These are phyloP conservation scores for Penicillium crystallinum DNA, from an alignment of 495 filamentous ascomycete genomes.

Conservation along the genomic window DNA sequence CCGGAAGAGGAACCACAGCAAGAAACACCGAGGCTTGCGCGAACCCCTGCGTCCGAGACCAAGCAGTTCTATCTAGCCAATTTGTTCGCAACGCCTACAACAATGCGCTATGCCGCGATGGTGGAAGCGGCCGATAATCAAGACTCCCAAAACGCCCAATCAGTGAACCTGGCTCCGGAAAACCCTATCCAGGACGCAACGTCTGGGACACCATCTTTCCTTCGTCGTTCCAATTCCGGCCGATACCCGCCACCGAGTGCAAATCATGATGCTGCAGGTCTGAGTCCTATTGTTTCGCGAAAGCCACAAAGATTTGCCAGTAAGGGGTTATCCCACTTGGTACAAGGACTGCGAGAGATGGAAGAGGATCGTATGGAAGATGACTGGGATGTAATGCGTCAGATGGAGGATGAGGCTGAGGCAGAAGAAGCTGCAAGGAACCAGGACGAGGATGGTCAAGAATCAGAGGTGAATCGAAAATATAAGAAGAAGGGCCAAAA, in stretches of 20 bases:
- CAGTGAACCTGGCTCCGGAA: slow-evolving; percentile 10
- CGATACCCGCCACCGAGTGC: slow-evolving; percentile 17
- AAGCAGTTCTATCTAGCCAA: slow-evolving; percentile 57
- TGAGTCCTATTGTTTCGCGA: slow-evolving; percentile 46
- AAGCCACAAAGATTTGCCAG: slow-evolving; percentile 62
- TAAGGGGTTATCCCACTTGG: slow-evolving; percentile 70
- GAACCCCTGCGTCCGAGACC: slow-evolving; percentile 58
- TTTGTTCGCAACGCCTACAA: slow-evolving; percentile 60
- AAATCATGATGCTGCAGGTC: slow-evolving; percentile 14
- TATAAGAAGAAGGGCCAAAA: slow-evolving; percentile 96
- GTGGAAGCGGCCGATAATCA: slow-evolving; percentile 27
- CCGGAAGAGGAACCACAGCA: slow-evolving; percentile 31
- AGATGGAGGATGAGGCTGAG: slow-evolving; percentile 61
- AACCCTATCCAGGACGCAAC: slow-evolving; percentile 12
- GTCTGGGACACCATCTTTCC: slow-evolving; percentile 65
- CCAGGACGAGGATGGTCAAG: slow-evolving; percentile 61
- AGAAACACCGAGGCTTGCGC: slow-evolving; percentile 34
- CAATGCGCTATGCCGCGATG: slow-evolving; percentile 42
- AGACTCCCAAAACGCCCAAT: slow-evolving; percentile 18
- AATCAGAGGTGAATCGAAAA: slow-evolving; percentile 48
- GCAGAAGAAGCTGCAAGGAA: slow-evolving; percentile 31
- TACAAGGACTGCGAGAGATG: slow-evolving; percentile 70
- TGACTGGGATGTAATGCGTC: slow-evolving; percentile 74
- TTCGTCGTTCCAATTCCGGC: slow-evolving; percentile 52
- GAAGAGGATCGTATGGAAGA: slow-evolving; percentile 74